Conservation (phyloP, 2,329 filamentous ascomycete genomes). For the Aspergillus hiratsukae region DNA sequence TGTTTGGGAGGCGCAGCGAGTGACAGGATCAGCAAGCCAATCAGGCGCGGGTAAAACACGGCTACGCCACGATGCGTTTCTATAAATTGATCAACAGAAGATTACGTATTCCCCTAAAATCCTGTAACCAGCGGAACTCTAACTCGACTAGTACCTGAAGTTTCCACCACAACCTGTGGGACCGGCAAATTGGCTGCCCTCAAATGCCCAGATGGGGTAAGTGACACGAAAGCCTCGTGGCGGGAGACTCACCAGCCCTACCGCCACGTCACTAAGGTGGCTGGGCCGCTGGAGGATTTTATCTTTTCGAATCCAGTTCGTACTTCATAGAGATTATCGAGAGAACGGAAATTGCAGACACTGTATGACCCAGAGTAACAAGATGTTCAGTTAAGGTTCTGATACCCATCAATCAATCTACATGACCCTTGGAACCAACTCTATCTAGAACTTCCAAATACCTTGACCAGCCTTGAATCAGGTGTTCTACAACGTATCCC, state of each 20-base stretch:
- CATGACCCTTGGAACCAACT: background rate
- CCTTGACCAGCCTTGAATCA: background rate
- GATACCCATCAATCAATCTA: background rate
- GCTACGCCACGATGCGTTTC: slow-evolving; percentile 17
- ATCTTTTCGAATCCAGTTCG: slow-evolving; percentile 4
- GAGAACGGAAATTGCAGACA: too few relatives aligned
- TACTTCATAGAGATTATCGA: background rate
- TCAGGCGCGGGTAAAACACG: background rate
- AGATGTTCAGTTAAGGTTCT: background rate
- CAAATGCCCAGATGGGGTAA: slow-evolving; percentile 1
- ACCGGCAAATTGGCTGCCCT: slow-evolving; percentile 1
- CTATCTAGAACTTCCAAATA: too few relatives aligned
- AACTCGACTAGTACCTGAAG: slow-evolving; percentile 4
- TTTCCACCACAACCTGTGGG: slow-evolving; percentile 11
- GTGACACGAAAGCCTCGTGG: slow-evolving; percentile 6
- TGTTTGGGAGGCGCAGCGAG: background rate
- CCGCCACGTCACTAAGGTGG: slow-evolving; percentile 15
- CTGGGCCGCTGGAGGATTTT: slow-evolving; percentile 4
- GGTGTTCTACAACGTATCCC: background rate
- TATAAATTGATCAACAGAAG: slow-evolving; percentile 10
- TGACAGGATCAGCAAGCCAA: slow-evolving; percentile 13
- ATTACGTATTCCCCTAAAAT: background rate
- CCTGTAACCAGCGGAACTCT: background rate
- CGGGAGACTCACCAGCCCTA: slow-evolving; percentile 11
- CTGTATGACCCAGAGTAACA: background rate